Base-by-base conservation (phyloP, 306 rosid species). In the Ammopiptanthus mongolicus region DNA sequence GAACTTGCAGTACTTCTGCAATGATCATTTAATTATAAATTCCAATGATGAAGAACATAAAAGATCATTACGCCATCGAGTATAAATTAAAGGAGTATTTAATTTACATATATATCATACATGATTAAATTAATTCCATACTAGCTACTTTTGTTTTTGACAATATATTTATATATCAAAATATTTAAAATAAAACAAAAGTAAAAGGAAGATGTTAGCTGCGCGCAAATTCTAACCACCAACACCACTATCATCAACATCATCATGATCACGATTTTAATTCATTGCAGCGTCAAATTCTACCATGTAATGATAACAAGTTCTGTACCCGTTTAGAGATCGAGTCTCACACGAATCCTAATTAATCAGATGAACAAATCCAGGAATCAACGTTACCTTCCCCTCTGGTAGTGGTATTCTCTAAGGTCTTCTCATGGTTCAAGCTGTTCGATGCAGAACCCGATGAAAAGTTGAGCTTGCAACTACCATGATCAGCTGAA, bases 351-450 rank as follows among this genome's bases (percentile, higher is more conserved):
- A 21, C 12, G 33, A 17, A 29, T 69, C 70, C 62, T 33, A 33
- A 29, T 29, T 82, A 87, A 74, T 88, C 90, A 18, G 92, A 87
- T 31, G 91, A 90, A 85, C 85, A 89, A 83, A 87, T 86, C 97
- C 97, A 91, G 4, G 95, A 79, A 69, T 89, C 89, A 50, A 89
- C 88, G 51, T 77, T 81, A 75, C 84, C 88, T 80, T 85, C 89
- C 51, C 85, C 88, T 78, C 90, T 78, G 15, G 71, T 47, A 1
- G 83, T 22, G 3, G 78, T 46, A 71, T 65, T 88, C 77, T 77
- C 88, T 69, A 81, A 71, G 59, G 69, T 62, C 73, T 79, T 85
- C 13, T 84, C 88, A 65, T 13, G 74, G 75, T 85, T 82, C 67
- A 89, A 82, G 36, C 80, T 83, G 19, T 69, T 79, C 22, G 87